These are phyloP conservation scores for Moesziomyces parantarcticus DNA, from an alignment of 1,284 basidiomycete genomes.

Conservation along the genomic window DNA sequence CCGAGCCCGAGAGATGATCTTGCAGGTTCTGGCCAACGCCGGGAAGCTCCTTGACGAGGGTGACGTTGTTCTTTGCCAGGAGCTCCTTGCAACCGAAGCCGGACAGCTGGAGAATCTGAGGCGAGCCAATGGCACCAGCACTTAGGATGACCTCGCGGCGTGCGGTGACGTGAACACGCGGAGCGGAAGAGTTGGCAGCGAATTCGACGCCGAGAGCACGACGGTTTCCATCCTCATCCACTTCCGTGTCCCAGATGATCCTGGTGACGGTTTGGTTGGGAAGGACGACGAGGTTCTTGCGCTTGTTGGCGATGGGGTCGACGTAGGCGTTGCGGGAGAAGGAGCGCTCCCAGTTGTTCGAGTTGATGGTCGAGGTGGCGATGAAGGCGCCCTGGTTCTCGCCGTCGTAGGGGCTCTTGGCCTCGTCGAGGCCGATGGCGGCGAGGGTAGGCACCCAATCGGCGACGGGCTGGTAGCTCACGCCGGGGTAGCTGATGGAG, in stretches of 20 bases:
- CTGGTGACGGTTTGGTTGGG: conserved; percentile 56
- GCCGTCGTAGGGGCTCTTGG: conserved; percentile 49
- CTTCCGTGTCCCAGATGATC: conserved; percentile 42
- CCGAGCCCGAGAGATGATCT: conserved; percentile 69
- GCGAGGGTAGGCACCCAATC: conserved; percentile 49
- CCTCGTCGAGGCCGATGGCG: conserved; percentile 20
- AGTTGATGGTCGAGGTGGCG: conserved; percentile 51
- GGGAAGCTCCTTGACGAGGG: conserved; percentile 69
- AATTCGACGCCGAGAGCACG: conserved; percentile 55
- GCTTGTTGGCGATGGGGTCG: conserved; percentile 44
- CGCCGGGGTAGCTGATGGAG: conserved; percentile 48
- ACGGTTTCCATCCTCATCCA: conserved; percentile 27
- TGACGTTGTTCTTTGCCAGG: conserved; percentile 69
- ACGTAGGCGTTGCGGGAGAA: conserved; percentile 59
- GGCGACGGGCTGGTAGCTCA: conserved; percentile 48
- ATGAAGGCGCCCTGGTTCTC: conserved; percentile 56
- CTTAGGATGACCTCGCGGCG: conserved; percentile 61
- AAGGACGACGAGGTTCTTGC: conserved; percentile 59
- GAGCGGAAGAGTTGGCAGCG: conserved; percentile 31
- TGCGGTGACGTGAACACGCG: conserved; percentile 48
- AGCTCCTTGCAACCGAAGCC: conserved; percentile 71
- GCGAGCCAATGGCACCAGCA: conserved; percentile 68
- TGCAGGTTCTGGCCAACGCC: conserved; percentile 73
- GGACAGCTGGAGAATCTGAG: conserved; percentile 72
- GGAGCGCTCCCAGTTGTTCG: conserved; percentile 48